Conservation (phyloP, 2,329 filamentous ascomycete genomes). For the Botrytis elliptica region DNA sequence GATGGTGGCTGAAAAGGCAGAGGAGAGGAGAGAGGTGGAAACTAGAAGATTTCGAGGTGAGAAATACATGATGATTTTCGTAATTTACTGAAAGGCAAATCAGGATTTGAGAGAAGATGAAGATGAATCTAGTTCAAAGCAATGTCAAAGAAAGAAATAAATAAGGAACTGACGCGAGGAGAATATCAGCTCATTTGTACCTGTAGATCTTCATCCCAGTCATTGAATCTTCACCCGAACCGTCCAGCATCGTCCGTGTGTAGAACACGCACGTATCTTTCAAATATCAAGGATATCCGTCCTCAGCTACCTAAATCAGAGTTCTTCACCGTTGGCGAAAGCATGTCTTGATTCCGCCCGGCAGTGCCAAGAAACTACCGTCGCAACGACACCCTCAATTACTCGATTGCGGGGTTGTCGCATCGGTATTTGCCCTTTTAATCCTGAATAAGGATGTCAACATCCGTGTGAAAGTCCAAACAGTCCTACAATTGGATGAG, state of each 20-base stretch:
- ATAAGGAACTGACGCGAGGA: background rate
- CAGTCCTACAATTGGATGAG: background rate
- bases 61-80: background rate
- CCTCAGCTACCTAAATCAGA: background rate
- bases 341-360: background rate
- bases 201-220: background rate
- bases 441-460: background rate
- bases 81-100: background rate
- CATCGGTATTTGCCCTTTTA: background rate
- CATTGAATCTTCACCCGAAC: background rate
- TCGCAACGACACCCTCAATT: background rate
- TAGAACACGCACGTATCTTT: background rate
- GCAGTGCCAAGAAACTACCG: background rate
- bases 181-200: background rate
- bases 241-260: background rate
- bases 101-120: background rate
- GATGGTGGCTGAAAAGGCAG: background rate
- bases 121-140: too few relatives aligned
- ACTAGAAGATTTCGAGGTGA: background rate
- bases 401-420: background rate
- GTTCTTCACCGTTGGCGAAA: background rate
- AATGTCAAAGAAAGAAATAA: too few relatives aligned
- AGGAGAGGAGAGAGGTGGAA: background rate
- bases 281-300: background rate
- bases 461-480: background rate